Conservation (phyloP, 208 protist genomes). For the Entamoeba moshkovskii region DNA sequence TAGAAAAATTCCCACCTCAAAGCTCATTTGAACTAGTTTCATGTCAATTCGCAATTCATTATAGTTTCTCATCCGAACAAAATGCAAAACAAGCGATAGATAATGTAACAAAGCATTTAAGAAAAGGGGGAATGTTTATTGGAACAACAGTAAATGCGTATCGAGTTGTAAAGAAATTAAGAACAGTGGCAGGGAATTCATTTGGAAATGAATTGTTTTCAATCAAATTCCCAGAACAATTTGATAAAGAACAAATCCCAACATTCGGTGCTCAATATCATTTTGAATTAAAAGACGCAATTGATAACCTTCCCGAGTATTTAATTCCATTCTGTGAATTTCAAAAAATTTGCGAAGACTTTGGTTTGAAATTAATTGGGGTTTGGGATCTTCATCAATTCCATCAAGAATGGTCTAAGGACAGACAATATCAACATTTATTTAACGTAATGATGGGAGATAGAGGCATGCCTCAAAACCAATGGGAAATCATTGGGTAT, state of each 20-base stretch:
- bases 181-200: background rate
- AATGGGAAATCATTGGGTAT: background rate
- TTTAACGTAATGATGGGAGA: background rate
- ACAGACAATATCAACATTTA: background rate
- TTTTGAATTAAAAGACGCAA: background rate
- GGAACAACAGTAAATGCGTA: background rate
- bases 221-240: background rate
- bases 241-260: background rate
- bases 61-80: background rate
- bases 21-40: background rate
- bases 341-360: background rate
- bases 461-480: background rate
- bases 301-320: background rate
- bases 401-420: background rate
- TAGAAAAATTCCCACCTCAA: background rate
- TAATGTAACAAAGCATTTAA: background rate
- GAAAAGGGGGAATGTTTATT: background rate
- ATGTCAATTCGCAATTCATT: slow-evolving; percentile 11
- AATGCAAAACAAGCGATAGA: background rate
- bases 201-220: background rate
- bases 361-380: background rate
- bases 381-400: background rate
- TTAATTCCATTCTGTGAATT: background rate
- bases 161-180: background rate
- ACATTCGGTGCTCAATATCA: background rate